These are phyloP conservation scores for Glarea lozoyensis DNA, from an alignment of 495 filamentous ascomycete species.

Conservation along the genomic window DNA sequence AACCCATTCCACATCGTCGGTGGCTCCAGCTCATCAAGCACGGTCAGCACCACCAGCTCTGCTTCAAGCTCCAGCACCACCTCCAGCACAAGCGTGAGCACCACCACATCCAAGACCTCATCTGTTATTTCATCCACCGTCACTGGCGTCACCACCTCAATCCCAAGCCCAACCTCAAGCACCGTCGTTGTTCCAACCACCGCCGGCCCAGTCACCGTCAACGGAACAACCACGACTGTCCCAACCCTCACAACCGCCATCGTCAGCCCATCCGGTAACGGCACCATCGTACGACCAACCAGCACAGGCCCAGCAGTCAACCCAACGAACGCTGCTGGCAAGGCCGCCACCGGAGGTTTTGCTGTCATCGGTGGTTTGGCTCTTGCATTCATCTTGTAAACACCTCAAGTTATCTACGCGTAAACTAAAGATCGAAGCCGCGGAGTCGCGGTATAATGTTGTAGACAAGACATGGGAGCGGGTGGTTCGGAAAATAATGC, in stretches of 20 bases:
- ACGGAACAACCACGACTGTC: background rate
- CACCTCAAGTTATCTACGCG: no score
- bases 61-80: background rate
- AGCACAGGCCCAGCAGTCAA: background rate
- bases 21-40: background rate
- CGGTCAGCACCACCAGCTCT: background rate
- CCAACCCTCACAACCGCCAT: background rate
- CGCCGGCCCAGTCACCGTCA: no score
- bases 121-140: background rate
- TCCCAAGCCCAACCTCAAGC: background rate
- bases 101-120: background rate
- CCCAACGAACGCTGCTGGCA: background rate
- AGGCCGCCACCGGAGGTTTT: background rate
- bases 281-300: background rate
- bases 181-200: background rate
- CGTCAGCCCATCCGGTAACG: background rate
- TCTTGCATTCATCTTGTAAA: background rate
- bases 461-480: no score
- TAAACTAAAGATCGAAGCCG: no score
- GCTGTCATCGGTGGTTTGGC: background rate
- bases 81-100: background rate
- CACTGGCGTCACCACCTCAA: background rate
- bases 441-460: no score
- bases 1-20: conserved; percentile 1
- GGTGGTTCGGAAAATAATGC: no score